phyloP scores from a whole-genome alignment of 2,329 filamentous ascomycete genomes.

The Epichloe gansuensis region DNA sequence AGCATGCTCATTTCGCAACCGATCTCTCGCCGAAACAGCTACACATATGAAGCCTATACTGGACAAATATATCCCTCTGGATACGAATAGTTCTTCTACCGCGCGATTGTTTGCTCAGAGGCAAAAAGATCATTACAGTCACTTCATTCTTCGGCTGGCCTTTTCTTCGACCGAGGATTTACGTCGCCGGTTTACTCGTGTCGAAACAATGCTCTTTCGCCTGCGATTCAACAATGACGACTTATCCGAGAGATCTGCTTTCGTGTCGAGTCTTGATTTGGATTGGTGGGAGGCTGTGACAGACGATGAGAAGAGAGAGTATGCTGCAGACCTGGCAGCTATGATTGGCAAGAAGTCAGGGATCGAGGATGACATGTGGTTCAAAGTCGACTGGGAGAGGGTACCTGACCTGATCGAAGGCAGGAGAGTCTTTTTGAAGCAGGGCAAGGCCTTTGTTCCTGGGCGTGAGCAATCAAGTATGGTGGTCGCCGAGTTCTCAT shows the following conservation, averaged over 20 bases:
- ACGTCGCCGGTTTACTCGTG: constrained; percentile 68
- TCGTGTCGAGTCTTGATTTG: constrained; percentile 64
- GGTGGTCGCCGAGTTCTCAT: constrained; percentile 76
- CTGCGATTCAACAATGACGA: constrained; percentile 71
- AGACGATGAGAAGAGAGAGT: constrained; percentile 60
- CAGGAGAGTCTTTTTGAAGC: constrained; percentile 61
- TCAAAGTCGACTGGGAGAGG: constrained; percentile 91
- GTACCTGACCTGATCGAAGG: constrained; percentile 83
- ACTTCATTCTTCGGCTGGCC: constrained; percentile 89
- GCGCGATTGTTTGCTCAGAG: constrained; percentile 55
- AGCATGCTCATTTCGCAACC: constrained; percentile 91
- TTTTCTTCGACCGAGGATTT: constrained; percentile 88
- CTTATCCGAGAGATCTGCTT: constrained; percentile 55
- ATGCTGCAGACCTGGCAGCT: constrained; percentile 48
- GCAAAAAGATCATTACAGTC: constrained; percentile 92
- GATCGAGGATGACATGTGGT: constrained; percentile 72
- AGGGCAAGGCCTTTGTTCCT: constrained; percentile 84
- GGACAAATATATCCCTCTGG: constrained; percentile 74
- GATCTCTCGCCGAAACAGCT: constrained; percentile 66
- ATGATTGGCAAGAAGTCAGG: constrained; percentile 25
- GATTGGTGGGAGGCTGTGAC: constrained; percentile 83
- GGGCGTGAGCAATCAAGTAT: constrained; percentile 76
- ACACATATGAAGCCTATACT: constrained; percentile 75
- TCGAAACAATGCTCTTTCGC: constrained; percentile 82
- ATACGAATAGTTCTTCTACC: constrained; percentile 54